Conservation (phyloP, 2,329 filamentous ascomycete species). For the Emmonsiellopsis sp. region DNA sequence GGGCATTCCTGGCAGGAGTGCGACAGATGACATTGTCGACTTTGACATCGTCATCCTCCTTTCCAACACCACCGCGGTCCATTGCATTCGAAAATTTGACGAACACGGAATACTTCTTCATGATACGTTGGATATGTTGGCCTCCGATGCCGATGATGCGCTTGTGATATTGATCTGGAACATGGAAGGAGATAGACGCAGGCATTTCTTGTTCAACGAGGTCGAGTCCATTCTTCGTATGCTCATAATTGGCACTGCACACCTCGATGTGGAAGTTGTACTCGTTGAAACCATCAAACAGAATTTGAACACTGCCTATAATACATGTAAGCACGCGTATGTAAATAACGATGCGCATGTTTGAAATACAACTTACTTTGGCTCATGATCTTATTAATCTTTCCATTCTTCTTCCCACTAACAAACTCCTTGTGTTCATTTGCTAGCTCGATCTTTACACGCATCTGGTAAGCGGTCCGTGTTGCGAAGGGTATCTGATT, state of each 20-base stretch:
- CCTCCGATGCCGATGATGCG: constrained; percentile 98
- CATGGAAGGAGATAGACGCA: constrained; percentile 96
- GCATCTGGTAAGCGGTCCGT: constrained; percentile 81
- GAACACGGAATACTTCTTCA: constrained; percentile 99
- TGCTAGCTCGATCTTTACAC: constrained; percentile 95
- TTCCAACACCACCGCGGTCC: constrained; percentile 87
- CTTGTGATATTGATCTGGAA: constrained; percentile 98
- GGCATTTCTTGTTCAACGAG: constrained; percentile 99
- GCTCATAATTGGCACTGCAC: constrained; percentile 82
- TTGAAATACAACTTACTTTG: constrained; percentile 55
- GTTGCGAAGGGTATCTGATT: constrained; percentile 84
- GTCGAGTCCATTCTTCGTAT: constrained; percentile 83
- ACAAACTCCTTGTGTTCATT: constrained; percentile 99
- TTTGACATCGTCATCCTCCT: constrained; percentile 96
- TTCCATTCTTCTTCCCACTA: constrained; percentile 98
- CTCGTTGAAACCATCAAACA: constrained; percentile 98
- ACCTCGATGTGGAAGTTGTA: constrained; percentile 99
- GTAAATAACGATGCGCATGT: not conserved
- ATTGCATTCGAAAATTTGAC: constrained; percentile 99
- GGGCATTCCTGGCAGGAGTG: constrained; percentile 90
- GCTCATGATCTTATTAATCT: constrained; percentile 99
- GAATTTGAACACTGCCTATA: constrained; percentile 85
- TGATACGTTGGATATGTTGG: constrained; percentile 97
- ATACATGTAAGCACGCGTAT: constrained; percentile 14
- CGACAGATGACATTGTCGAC: constrained; percentile 98